Conservation (phyloP, 495 filamentous ascomycete species). For the Chaetomium tenue region DNA sequence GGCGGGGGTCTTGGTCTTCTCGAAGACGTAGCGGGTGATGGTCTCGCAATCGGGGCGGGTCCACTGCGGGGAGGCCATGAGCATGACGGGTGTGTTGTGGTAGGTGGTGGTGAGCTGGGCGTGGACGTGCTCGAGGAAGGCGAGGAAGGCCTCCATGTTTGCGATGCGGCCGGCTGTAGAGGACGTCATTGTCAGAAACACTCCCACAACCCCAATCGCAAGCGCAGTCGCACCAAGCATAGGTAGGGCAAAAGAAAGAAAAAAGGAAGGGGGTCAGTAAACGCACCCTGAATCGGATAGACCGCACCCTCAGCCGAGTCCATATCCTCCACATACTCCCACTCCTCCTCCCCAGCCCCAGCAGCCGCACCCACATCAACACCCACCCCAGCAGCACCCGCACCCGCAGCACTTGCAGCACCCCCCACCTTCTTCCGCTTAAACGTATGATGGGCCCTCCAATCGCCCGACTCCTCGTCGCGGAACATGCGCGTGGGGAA, state of each 20-base stretch:
- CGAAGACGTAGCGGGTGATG: constrained; percentile 89
- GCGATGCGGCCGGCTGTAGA: constrained; percentile 68
- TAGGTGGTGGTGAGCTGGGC: constrained; percentile 82
- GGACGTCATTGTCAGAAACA: neutral
- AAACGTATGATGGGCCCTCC: constrained; percentile 77
- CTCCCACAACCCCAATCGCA: neutral
- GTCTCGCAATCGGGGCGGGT: constrained; percentile 75
- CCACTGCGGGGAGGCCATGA: constrained; percentile 85
- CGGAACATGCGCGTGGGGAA: constrained; percentile 93
- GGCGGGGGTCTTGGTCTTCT: constrained; percentile 91
- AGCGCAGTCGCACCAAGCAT: neutral
- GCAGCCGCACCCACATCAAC: neutral
- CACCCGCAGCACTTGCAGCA: neutral
- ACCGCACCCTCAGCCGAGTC: constrained; percentile 85
- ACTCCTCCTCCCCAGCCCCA: constrained; percentile 36
- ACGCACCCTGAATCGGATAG: constrained; percentile 67
- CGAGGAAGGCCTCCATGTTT: constrained; percentile 88
- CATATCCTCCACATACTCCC: constrained; percentile 79
- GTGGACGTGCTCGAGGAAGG: constrained; percentile 83
- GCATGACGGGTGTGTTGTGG: constrained; percentile 83
- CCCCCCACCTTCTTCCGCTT: constrained; percentile 58
- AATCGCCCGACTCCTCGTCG: constrained; percentile 73
- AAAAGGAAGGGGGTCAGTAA: too few species aligned
- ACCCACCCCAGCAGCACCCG: neutral
- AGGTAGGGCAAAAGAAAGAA: neutral